Evolutionary conservation across 1,284 basidiomycete genomes (phyloP).

Genomic region (Cutaneotrichosporon sp.): DNA sequence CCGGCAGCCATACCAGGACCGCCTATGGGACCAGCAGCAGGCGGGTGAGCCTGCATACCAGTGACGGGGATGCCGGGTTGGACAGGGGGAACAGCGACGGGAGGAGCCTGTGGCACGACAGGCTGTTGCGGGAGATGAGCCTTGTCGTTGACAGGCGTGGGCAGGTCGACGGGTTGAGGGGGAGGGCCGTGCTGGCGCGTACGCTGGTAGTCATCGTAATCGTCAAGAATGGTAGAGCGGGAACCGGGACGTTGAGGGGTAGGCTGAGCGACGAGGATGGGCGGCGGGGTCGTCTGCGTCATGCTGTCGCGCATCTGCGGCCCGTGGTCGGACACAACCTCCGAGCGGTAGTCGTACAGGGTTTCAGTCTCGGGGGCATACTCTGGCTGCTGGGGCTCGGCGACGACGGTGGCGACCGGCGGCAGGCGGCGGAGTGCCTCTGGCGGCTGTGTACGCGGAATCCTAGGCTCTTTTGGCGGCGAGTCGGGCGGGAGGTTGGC

Average conservation of each 20-base stretch:
- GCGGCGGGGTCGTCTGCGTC: no score
- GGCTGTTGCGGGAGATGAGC: background rate
- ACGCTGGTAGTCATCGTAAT: no score
- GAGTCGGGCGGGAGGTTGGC: constrained; percentile 35
- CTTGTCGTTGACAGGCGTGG: constrained; percentile 37
- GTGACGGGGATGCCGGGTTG: background rate
- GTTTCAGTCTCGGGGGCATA: background rate
- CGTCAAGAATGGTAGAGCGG: background rate
- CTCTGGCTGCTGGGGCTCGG: background rate
- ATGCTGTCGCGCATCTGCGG: no score
- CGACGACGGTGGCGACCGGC: background rate
- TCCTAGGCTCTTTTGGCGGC: constrained; percentile 24
- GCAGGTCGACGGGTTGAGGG: constrained; percentile 32
- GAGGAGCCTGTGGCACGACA: background rate
- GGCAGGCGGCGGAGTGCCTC: background rate
- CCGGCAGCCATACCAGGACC: background rate
- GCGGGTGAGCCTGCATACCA: background rate
- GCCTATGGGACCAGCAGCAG: background rate
- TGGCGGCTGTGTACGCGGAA: background rate
- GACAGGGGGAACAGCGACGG: background rate
- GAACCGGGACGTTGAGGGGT: background rate
- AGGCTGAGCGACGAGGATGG: no score
- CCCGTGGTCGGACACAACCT: no score
- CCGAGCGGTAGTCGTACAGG: constrained; percentile 12
- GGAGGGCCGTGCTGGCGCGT: background rate